Base-by-base conservation (phyloP, 352 stramenopile genomes). In the Pythium utonaiense region DNA sequence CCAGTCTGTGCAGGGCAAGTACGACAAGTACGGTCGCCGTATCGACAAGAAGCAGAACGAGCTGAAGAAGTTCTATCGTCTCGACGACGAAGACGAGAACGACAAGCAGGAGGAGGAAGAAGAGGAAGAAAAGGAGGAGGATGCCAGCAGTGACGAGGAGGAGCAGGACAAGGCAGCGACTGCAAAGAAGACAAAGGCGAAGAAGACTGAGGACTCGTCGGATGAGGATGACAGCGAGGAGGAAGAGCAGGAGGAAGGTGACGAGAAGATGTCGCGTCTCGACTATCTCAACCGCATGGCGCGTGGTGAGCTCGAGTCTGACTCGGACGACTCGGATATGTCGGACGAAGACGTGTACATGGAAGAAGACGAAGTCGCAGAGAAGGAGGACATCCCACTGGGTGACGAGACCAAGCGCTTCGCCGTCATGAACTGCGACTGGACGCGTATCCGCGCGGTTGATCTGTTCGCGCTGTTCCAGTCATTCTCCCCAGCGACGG, bases 381-480 rank as follows among this genome's bases (percentile, higher is more conserved):
- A 87, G 59, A 66, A 83, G 28, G 83, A 93, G 56, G 81, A 94
- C 33, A 93, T 93, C 51, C 87, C 80, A 8, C 67, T 95, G 34
- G 86, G 82, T 31, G 88, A 91, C 3, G 84, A 88, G 49, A 97
- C 91, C 12, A 91, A 81, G 51, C 82, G 84, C 17, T 90, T 99
- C 40, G 96, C 95, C 1, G 78, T 99, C 21, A 83, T 96, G 50
- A 98, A 98, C 73, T 95, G 96, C 60, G 96, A 99, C 78, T 99
- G 97, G 97, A 86, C 92, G 34, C 79, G 97, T 57, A 93, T 99
- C 52, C 90, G 92, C 40, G 95, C 96, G 3, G 86, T 97, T 30
- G 97, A 99, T 75, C 62, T 99, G 25, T 97, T 98, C 69, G 92
- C 92, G 40, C 85, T 99, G 28, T 92, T 98, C 28, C 76, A 93